Conservation (phyloP, 345 rosid species). For the Citrus reticulata region DNA sequence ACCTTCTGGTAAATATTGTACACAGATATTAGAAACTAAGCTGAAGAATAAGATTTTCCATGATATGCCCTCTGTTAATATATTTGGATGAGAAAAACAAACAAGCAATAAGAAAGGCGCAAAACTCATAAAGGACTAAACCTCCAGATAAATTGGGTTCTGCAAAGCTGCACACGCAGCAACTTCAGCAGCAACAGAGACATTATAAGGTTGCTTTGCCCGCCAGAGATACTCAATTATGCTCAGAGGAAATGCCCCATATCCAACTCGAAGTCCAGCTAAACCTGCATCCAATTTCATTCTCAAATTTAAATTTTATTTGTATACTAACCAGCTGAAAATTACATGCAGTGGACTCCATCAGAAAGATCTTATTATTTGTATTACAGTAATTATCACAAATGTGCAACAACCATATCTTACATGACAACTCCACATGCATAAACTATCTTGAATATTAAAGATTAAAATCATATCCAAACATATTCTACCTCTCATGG, state of each 20-base stretch:
- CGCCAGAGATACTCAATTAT: constrained; percentile 87
- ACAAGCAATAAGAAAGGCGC: not conserved
- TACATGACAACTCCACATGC: not conserved
- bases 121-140: constrained; percentile 18
- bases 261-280: constrained; percentile 93
- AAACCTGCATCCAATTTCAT: constrained; percentile 44
- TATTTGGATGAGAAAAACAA: not conserved
- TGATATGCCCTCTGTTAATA: not conserved
- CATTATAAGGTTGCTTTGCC: constrained; percentile 95
- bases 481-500: not conserved
- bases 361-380: not conserved
- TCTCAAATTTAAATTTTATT: not conserved
- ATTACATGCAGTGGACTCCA: not conserved
- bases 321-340: not conserved
- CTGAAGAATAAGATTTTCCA: not conserved
- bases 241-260: constrained; percentile 89
- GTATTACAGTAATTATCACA: not conserved
- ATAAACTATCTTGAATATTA: not conserved
- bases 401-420: not conserved
- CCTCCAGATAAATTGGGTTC: constrained; percentile 72
- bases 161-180: constrained; percentile 85
- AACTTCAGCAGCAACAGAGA: constrained; percentile 92
- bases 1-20: constrained; percentile 46
- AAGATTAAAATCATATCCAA: not conserved
- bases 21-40: constrained; percentile 9